Evolutionary conservation across 208 protist species (phyloP).

Genomic region (Blastocrithidia nonstop): DNA sequence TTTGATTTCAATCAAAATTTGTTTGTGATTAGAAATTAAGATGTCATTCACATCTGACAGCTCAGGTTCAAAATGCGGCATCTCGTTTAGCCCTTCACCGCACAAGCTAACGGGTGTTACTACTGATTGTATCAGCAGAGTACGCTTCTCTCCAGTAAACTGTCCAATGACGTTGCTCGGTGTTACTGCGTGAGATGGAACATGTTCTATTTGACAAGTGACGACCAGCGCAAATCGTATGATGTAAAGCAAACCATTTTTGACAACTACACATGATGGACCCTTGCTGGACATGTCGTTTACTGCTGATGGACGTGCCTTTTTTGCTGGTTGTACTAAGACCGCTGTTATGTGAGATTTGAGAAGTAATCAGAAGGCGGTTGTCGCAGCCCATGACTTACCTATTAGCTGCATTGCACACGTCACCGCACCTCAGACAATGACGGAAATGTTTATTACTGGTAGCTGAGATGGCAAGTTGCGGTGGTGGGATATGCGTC

Average conservation of each 20-base stretch:
- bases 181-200: conserved; percentile 58
- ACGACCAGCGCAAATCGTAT: conserved; percentile 7
- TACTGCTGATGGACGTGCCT: conserved; percentile 47
- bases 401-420: conserved; percentile 61
- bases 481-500: conserved; percentile 72
- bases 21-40: no score
- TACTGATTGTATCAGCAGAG: conserved; percentile 45
- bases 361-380: conserved; percentile 31
- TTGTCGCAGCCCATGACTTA: conserved; percentile 69
- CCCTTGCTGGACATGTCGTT: conserved; percentile 57
- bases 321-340: conserved; percentile 64
- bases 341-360: conserved; percentile 70
- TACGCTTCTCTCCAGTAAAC: conserved; percentile 42
- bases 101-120: conserved; percentile 40
- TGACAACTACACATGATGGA: conserved; percentile 17
- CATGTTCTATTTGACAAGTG: conserved; percentile 66
- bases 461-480: conserved; percentile 77
- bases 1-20: no score
- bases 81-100: no score
- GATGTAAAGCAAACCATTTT: conserved; percentile 27
- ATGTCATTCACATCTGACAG: no score
- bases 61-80: no score
- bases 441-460: conserved; percentile 50
- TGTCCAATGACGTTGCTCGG: conserved; percentile 46
- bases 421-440: conserved; percentile 15